A percentile compares a stretch with the other conserved stretches of the same genome.
Conservation (phyloP, 768 basidiomycete species). For the Leccinum truebloodii region DNA sequence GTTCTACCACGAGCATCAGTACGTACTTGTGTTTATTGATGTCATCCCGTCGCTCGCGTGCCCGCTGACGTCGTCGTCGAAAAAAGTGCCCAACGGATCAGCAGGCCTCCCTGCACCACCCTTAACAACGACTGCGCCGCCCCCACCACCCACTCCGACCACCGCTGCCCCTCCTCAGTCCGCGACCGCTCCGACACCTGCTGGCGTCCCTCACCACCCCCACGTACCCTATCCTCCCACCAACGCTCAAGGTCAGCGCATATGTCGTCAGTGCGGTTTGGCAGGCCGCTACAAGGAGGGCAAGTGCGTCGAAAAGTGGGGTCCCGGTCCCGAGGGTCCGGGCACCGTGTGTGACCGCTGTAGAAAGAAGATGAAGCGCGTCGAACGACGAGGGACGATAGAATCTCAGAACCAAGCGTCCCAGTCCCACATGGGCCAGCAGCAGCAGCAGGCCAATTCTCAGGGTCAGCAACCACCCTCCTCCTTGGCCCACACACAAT, state of each 20-base stretch:
- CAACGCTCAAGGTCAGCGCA: constrained; percentile 68
- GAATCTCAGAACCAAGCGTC: constrained; percentile 39
- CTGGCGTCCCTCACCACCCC: constrained; percentile 2
- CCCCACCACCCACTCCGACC: constrained; percentile 19
- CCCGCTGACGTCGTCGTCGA: constrained; percentile 11
- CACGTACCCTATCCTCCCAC: constrained; percentile 31
- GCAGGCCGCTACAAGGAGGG: constrained; percentile 80
- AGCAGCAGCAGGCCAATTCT: constrained; percentile 3
- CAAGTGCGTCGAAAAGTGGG: constrained; percentile 88
- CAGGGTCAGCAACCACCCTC: constrained; percentile 2
- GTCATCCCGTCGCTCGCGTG: constrained; percentile 7
- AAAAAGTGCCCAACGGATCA: constrained; percentile 24
- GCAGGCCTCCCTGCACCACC: constrained; percentile 20
- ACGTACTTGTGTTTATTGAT: constrained; percentile 5
- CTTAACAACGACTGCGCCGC: constrained; percentile 10
- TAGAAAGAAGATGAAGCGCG: constrained; percentile 85
- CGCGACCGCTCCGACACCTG: neutral
- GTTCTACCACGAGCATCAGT: constrained; percentile 21
- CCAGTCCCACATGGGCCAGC: constrained; percentile 18
- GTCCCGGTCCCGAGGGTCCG: constrained; percentile 79
- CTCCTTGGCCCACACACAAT: constrained; percentile 21
- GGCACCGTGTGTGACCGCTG: constrained; percentile 86
- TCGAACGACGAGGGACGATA: constrained; percentile 70
- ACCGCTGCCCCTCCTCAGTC: constrained; percentile 16
- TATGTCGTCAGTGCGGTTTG: constrained; percentile 74